Base-by-base conservation (phyloP, 73 alveolate species). In the Halteria grandinella region DNA sequence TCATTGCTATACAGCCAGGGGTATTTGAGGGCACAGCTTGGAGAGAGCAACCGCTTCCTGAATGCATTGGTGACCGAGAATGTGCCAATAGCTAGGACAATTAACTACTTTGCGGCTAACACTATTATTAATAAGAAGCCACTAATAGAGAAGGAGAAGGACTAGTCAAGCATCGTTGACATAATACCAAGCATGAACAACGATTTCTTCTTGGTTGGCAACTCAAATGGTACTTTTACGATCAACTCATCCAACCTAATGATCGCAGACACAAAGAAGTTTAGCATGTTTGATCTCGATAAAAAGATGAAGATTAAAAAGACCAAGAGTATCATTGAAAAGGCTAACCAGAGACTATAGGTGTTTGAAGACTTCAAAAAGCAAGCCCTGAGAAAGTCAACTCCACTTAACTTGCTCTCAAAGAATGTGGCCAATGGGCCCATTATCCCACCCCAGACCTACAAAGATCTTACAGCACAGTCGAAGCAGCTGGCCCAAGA, bases 21-120 rank as follows among this genome's bases (percentile, higher is more conserved):
- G 7, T 5, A 7, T 8, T 45, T 66, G 47, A 18, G 28, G 27
- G 31, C 1, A 11, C 29, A 25, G 8, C 47, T 23, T 44, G 64
- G 59, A n/a, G 28, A 2, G 43, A 66, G 80, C 8, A 66, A 66
- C 28, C 17, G 80, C 43, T 25, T 44, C 32, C 28, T 66, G 18
- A 66, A 44, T 11, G 64, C 63, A 17, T 17, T 10, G 27, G 28
- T 47, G 8, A 44, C 54, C n/a, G 69, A 41, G 28, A 66, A 66
- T 37, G 47, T 66, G 3, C 52, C 63, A 11, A 50, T 66, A 10
- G 18, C 51, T 12, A 44, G 31, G 28, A 15, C 69, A 5, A 15
- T 66, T 20, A 66, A 47, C 29, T 66, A 66, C 45, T 37, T 66
- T 7, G 53, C 69, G 4, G 44, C 80, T 11, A n/a, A n/a, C n/a